Evolutionary conservation across 768 basidiomycete genomes (phyloP).

Genomic region (Amanita rubescens): DNA sequence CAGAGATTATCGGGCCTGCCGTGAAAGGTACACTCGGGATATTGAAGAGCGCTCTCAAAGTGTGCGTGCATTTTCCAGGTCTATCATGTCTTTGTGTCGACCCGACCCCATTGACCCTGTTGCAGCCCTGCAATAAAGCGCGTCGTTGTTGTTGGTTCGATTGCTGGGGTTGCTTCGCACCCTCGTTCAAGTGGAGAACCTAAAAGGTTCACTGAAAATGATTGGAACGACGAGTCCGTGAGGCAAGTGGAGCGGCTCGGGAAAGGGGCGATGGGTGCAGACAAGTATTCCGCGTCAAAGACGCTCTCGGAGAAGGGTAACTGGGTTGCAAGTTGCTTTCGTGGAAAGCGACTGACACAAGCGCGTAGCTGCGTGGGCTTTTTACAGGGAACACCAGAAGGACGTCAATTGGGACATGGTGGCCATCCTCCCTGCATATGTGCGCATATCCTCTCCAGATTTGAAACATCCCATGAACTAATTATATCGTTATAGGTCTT

Average conservation of each 20-base stretch:
- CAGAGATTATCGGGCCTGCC: conserved; percentile 64
- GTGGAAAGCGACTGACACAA: not conserved
- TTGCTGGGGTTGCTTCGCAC: conserved; percentile 34
- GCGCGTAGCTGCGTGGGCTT: conserved; percentile 33
- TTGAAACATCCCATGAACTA: no score
- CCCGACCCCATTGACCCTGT: not conserved
- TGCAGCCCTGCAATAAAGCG: conserved; percentile 42
- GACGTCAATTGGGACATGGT: conserved; percentile 44
- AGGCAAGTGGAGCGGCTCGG: conserved; percentile 42
- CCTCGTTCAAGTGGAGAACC: conserved; percentile 14
- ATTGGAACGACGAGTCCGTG: conserved; percentile 58
- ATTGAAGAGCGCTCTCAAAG: conserved; percentile 50
- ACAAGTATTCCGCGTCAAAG: conserved; percentile 59
- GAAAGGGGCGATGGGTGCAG: conserved; percentile 24
- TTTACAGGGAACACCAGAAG: conserved; percentile 34
- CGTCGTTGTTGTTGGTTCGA: conserved; percentile 62
- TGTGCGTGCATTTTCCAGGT: conserved; percentile 31
- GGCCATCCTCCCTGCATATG: conserved; percentile 48
- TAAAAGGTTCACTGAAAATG: conserved; percentile 33
- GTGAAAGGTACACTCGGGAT: conserved; percentile 63
- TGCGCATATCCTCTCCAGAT: conserved; percentile 17
- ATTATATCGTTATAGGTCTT: conserved; percentile 18
- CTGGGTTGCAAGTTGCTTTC: conserved; percentile 6
- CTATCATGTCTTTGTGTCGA: not conserved
- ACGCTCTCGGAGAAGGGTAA: conserved; percentile 58